Conservation (phyloP, 179 eudicot species). For the Actinidia arguta region DNA sequence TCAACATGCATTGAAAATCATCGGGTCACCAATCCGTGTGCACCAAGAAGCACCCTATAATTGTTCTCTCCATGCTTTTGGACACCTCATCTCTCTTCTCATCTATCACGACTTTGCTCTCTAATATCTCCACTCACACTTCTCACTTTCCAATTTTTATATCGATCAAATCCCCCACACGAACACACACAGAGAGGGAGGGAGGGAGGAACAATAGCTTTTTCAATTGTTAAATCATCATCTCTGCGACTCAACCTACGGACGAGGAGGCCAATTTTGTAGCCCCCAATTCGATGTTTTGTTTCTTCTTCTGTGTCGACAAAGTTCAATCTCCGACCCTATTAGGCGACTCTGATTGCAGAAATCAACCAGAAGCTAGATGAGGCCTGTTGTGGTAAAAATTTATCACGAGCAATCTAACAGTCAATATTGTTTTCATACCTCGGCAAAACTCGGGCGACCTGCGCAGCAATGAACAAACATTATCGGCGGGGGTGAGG, state of each 20-base stretch:
- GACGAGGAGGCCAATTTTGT: constrained; percentile 15
- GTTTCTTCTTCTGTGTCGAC: constrained; percentile 23
- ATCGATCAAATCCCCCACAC: too few relatives aligned
- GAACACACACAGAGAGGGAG: not conserved
- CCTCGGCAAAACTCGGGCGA: too few relatives aligned
- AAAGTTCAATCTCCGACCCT: constrained; percentile 66
- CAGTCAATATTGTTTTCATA: too few relatives aligned
- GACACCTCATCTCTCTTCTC: not conserved
- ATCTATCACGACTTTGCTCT: not conserved
- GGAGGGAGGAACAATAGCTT: constrained; percentile 20
- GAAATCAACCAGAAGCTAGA: constrained; percentile 81
- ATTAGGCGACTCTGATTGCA: constrained; percentile 68
- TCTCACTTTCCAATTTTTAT: not conserved
- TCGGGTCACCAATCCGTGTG: not conserved
- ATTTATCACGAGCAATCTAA: too few relatives aligned
- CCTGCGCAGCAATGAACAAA: too few relatives aligned
- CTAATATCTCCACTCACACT: not conserved
- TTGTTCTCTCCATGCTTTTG: not conserved
- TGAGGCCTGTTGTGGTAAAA: constrained; percentile 15
- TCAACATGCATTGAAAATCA: not conserved
- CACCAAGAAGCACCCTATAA: not conserved
- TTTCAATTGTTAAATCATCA: constrained; percentile 30
- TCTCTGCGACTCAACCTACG: constrained; percentile 18
- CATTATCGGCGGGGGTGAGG: too few relatives aligned
- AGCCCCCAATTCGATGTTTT: constrained; percentile 30